phyloP scores from a whole-genome alignment of 2,329 filamentous ascomycete genomes.

The Phyllosticta ampelicida region DNA sequence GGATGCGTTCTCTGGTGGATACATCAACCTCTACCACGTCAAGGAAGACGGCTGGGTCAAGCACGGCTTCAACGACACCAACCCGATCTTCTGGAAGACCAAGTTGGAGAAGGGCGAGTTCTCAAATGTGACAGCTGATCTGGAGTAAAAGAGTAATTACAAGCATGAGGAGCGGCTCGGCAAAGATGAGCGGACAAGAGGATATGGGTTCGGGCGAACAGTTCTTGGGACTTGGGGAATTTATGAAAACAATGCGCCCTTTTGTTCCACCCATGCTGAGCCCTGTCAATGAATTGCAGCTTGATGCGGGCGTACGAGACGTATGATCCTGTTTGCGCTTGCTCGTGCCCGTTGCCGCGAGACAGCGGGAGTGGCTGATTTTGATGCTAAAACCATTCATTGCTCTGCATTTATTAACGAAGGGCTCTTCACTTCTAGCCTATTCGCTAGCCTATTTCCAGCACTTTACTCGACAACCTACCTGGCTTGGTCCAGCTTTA shows the following conservation, averaged over 20 bases:
- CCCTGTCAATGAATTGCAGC: neutral
- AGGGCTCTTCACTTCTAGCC: no score
- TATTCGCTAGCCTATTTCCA: no score
- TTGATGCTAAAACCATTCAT: no score
- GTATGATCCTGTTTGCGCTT: no score
- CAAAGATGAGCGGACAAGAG: neutral
- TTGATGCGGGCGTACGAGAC: neutral
- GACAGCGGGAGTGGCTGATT: no score
- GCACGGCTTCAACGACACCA: slow-evolving; percentile 96
- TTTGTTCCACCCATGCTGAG: neutral
- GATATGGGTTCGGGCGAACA: neutral
- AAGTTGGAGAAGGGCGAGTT: slow-evolving; percentile 99
- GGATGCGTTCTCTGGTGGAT: slow-evolving; percentile 97
- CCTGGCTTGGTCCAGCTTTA: neutral
- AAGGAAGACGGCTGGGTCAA: slow-evolving; percentile 99
- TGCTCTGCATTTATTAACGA: no score
- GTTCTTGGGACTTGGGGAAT: neutral
- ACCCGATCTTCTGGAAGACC: slow-evolving; percentile 99
- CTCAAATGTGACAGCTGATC: slow-evolving; percentile 75
- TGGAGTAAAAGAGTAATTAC: slow-evolving; percentile 39
- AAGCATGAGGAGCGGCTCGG: neutral
- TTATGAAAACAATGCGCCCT: neutral
- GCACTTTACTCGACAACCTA: neutral
- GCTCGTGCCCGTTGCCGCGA: no score
- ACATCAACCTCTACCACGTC: slow-evolving; percentile 97